Evolutionary conservation across 805 yeast genomes (phyloP).

Genomic region (Barnettozyma botsteinii): DNA sequence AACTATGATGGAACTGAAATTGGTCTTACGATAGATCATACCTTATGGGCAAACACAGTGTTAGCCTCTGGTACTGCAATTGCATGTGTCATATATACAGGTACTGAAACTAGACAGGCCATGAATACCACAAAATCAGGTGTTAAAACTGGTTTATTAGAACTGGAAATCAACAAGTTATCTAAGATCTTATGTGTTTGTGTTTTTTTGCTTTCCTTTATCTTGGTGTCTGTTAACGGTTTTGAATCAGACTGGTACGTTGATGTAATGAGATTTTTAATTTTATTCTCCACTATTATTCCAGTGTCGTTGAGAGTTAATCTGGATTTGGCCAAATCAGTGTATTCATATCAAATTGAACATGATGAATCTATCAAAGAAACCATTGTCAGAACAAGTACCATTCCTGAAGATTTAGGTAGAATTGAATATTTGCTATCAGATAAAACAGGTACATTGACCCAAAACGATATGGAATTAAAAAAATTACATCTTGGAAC

Average conservation of each 20-base stretch:
- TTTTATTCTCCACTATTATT: constrained; percentile 88
- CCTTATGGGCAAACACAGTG: constrained; percentile 98
- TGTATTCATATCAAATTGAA: constrained; percentile 92
- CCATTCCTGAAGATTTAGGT: constrained; percentile 97
- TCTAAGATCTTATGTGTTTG: constrained; percentile 85
- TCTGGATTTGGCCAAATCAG: constrained; percentile 90
- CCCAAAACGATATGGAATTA: constrained; percentile 97
- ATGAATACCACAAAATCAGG: constrained; percentile 86
- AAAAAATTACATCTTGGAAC: constrained; percentile 89
- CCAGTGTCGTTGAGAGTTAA: constrained; percentile 95
- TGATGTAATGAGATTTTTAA: constrained; percentile 84
- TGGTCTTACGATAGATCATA: constrained; percentile 80
- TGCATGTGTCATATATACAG: constrained; percentile 87
- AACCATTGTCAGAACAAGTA: constrained; percentile 92
- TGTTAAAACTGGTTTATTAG: constrained; percentile 84
- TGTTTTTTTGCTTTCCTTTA: constrained; percentile 72
- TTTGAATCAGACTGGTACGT: constrained; percentile 77
- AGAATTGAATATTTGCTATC: constrained; percentile 87
- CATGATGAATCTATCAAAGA: constrained; percentile 76
- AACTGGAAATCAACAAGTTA: constrained; percentile 81
- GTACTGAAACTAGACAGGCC: constrained; percentile 89
- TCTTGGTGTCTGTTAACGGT: constrained; percentile 77
- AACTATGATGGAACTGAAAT: constrained; percentile 50
- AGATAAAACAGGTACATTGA: constrained; percentile 95
- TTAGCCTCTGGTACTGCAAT: constrained; percentile 89